Evolutionary conservation across 164 flowering plant genomes (phyloP), one percentile per base, ranked within the genome.

Genomic region (Nelumbo lutea): DNA sequence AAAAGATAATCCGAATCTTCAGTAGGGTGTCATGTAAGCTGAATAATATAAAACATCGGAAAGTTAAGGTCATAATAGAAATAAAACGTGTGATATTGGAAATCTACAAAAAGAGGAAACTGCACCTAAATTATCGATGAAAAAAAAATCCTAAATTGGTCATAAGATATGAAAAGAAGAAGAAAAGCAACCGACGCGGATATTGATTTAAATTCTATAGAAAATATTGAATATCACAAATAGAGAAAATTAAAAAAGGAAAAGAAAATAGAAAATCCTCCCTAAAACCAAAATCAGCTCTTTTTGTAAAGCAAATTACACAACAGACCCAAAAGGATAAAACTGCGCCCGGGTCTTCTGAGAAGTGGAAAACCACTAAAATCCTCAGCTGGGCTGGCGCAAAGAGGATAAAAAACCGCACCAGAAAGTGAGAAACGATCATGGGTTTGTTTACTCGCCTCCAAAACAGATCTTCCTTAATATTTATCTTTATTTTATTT

Each of bases 401-500:
- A 48, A 68, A 73, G 77, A 59, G 40, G 70, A 64, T 45, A 41
- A 58, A 66, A 70, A 65, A 66, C 51, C 27, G 3, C 10, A 27
- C 5, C 5, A 15, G 11, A 7, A 44, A 61, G 5, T 27, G 3
- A 61, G 63, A 75, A 76, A 57, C 56, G 64, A 59, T 68, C 5
- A 46, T 11, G 64, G 67, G 72, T 6, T 15, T 13, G 14, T 77
- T 68, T 67, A 68, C 71, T 70, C 48, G 58, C 45, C 52, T 62
- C 69, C 5, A 46, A 64, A 72, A 73, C 72, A 65, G 79, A 74
- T 75, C 77, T 69, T 70, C 65, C 41, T 11, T 55, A 44, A 9
- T 42, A n/a, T 7, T n/a, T 1, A 41, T 39, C 14, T 11, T 51
- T 46, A 52, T 70, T 15, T 39, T 60, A 14, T 45, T 61, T 10